phyloP scores from a whole-genome alignment of 768 basidiomycete genomes.

The Pluteus cervinus region DNA sequence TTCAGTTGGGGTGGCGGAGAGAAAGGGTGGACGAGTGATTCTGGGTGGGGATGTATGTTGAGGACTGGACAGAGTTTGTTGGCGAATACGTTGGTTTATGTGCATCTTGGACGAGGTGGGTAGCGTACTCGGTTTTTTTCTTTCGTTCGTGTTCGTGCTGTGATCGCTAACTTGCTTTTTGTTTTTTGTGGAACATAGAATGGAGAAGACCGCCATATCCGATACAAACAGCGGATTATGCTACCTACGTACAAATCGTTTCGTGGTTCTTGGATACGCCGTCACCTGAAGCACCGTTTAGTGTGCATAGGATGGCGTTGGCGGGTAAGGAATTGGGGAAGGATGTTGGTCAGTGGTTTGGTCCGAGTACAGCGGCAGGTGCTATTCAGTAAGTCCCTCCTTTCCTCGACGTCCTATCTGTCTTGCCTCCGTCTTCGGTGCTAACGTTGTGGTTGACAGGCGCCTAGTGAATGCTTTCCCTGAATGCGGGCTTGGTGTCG shows the following conservation, averaged over 20 bases:
- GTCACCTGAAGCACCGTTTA: conserved; percentile 78
- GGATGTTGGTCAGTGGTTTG: conserved; percentile 97
- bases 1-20: conserved; percentile 69
- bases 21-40: conserved; percentile 54
- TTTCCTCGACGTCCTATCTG: background rate
- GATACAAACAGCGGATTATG: conserved; percentile 59
- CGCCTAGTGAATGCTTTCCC: conserved; percentile 75
- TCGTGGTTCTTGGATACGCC: conserved; percentile 97
- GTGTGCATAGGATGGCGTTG: conserved; percentile 93
- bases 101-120: conserved; percentile 58
- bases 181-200: conserved; percentile 38
- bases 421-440: background rate
- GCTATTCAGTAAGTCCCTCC: conserved; percentile 69
- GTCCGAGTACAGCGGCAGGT: conserved; percentile 95
- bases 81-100: conserved; percentile 34
- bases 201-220: conserved; percentile 75
- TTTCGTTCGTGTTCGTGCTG: conserved; percentile 8
- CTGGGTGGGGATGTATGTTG: conserved; percentile 35
- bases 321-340: conserved; percentile 94
- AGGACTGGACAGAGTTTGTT: conserved; percentile 30
- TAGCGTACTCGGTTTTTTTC: conserved; percentile 7
- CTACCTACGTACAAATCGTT: conserved; percentile 84
- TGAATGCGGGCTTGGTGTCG: conserved; percentile 73
- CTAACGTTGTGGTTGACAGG: conserved; percentile 29
- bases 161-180: background rate